These are phyloP conservation scores for Saccharomyces jurei DNA, from an alignment of 805 yeast genomes.

Conservation along the genomic window DNA sequence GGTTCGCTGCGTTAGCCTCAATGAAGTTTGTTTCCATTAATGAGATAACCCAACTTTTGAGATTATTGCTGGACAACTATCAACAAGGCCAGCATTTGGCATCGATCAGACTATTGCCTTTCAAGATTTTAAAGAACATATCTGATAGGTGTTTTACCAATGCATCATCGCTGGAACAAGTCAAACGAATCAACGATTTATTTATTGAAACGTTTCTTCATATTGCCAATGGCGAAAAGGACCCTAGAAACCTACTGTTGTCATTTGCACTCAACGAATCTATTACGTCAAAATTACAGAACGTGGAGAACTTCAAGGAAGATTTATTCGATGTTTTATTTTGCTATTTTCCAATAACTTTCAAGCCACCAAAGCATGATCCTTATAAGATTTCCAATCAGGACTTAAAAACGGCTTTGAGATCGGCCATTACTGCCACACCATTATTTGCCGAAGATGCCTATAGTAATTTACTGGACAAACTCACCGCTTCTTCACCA, in stretches of 20 bases:
- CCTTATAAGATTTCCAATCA: slow-evolving; percentile 75
- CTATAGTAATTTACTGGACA: slow-evolving; percentile 70
- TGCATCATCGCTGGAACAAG: slow-evolving; percentile 18
- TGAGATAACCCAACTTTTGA: slow-evolving; percentile 34
- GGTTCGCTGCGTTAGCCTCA: slow-evolving; percentile 42
- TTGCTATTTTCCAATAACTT: slow-evolving; percentile 94
- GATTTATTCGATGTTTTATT: slow-evolving; percentile 81
- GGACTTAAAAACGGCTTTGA: slow-evolving; percentile 56
- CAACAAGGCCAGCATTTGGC: slow-evolving; percentile 55
- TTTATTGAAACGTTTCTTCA: slow-evolving; percentile 54
- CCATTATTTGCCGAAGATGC: slow-evolving; percentile 61
- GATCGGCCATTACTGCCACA: slow-evolving; percentile 55
- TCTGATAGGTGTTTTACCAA: slow-evolving; percentile 25
- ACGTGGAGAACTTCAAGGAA: slow-evolving; percentile 39
- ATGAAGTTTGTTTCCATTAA: slow-evolving; percentile 42
- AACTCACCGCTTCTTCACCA: slow-evolving; percentile 68
- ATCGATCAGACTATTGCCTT: slow-evolving; percentile 51
- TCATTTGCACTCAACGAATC: slow-evolving; percentile 52
- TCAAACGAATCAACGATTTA: slow-evolving; percentile 21
- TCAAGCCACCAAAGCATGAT: slow-evolving; percentile 77
- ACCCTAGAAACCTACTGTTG: slow-evolving; percentile 74
- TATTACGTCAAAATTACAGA: slow-evolving; percentile 35
- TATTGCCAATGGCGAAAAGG: slow-evolving; percentile 82
- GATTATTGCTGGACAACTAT: slow-evolving; percentile 34
- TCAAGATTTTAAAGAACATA: slow-evolving; percentile 39